These are phyloP conservation scores for Curvularia sp. DNA, from an alignment of 2,329 filamentous ascomycete genomes.

Conservation along the genomic window DNA sequence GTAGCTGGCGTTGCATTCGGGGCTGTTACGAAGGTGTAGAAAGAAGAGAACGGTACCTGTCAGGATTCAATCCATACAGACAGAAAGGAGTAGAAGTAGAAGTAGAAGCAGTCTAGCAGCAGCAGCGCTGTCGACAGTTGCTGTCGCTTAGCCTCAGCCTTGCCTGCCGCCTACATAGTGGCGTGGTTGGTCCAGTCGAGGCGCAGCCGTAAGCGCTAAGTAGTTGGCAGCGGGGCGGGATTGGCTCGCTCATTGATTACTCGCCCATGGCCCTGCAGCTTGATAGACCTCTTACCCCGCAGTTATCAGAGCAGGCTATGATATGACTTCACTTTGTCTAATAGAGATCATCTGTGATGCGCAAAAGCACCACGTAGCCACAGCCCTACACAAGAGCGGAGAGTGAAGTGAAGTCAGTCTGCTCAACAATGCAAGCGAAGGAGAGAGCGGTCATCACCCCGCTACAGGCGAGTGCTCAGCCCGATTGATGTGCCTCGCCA, in stretches of 20 bases:
- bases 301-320: too few relatives aligned
- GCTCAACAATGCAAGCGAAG: too few relatives aligned
- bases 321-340: too few relatives aligned
- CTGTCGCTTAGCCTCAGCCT: slow-evolving; percentile 3
- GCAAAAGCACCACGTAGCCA: too few relatives aligned
- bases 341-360: too few relatives aligned
- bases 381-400: too few relatives aligned
- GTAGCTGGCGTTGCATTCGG: slow-evolving; percentile 13
- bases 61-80: neutral
- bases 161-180: neutral
- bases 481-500: slow-evolving; percentile 4
- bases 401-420: too few relatives aligned
- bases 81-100: neutral
- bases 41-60: neutral
- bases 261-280: slow-evolving; percentile 4
- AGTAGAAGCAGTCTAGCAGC: neutral
- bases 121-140: slow-evolving; percentile 2
- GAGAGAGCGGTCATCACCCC: too few relatives aligned
- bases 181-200: neutral
- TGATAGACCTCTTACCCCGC: too few relatives aligned
- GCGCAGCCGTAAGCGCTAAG: neutral
- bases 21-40: neutral
- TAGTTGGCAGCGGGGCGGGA: neutral
- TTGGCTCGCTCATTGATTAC: neutral
- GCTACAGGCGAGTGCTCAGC: too few relatives aligned